Evolutionary conservation across 2,329 filamentous ascomycete genomes (phyloP), one percentile per base, ranked within the genome.

Genomic region (Botryotinia narcissicola): DNA sequence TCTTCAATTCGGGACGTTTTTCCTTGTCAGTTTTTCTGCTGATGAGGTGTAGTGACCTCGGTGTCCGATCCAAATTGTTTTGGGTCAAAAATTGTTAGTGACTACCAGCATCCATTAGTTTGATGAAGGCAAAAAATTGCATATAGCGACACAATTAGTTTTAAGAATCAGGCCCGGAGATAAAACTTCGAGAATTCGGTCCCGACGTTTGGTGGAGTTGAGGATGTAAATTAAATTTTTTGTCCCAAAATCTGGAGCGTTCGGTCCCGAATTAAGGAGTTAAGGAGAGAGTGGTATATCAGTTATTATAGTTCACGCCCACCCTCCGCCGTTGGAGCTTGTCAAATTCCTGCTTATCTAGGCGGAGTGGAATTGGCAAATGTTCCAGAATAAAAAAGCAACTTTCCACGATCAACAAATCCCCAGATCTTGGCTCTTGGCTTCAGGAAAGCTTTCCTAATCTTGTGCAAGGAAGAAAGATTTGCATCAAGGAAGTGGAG

Each of bases 391-490:
- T 14, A 12, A 18, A 18, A 18, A n/a, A n/a, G 46, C 16, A 67
- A 54, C 18, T 18, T 18, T 51, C 48, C 8, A 46, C 44, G 44
- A 46, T 12, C 18, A 63, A 42, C 37, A 22, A 22, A 10, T 57
- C 64, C 46, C 48, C 48, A 20, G 48, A 57, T 54, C 64, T 68
- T 67, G 46, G 64, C 64, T 51, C 63, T 67, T 67, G 63, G 44
- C 46, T 67, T 37, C 1, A n/a, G 32, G 6, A 20, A 18, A 54
- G 51, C 48, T n/a, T 51, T 37, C 14, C 22, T n/a, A 3, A 46
- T 46, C 44, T 46, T 46, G 44, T 54, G 48, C 48, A 54, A 54
- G 62, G 20, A 46, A 32, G n/a, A 64, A 16, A 46, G 37, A 42
- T 62, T 62, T 62, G 60, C 60, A 62, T 42, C 6, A 25, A 32